phyloP scores from a whole-genome alignment of 768 basidiomycete species.

The Artomyces pyxidatus region DNA sequence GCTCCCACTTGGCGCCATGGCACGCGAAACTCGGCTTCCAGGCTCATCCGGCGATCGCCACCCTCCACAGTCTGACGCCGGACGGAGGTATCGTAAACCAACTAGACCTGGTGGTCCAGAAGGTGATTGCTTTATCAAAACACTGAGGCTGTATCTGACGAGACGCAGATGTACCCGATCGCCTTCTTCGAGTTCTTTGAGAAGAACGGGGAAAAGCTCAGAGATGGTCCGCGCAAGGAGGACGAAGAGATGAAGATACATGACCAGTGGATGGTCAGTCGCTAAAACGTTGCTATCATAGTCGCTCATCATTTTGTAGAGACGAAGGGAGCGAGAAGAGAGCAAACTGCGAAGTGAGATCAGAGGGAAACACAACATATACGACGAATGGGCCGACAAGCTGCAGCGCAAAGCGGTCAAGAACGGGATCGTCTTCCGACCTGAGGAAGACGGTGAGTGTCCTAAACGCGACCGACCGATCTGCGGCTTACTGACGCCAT shows the following conservation, averaged over 20 bases:
- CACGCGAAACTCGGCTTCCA: slow-evolving; percentile 81
- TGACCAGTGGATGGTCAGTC: slow-evolving; percentile 63
- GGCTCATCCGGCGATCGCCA: slow-evolving; percentile 56
- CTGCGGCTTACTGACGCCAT: no score
- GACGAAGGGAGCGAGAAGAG: slow-evolving; percentile 48
- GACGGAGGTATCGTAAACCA: slow-evolving; percentile 76
- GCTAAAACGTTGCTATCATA: neutral
- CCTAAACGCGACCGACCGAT: no score
- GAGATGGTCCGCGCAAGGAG: slow-evolving; percentile 59
- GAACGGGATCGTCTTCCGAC: slow-evolving; percentile 20
- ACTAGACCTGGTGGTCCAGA: slow-evolving; percentile 66
- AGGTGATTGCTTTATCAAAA: slow-evolving; percentile 31
- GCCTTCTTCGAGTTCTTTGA: slow-evolving; percentile 69
- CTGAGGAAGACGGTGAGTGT: slow-evolving; percentile 16
- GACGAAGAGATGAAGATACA: slow-evolving; percentile 56
- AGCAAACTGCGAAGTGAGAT: slow-evolving; percentile 48
- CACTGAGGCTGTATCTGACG: neutral
- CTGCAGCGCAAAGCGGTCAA: slow-evolving; percentile 49
- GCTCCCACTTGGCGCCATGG: slow-evolving; percentile 82
- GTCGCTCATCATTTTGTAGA: slow-evolving; percentile 28
- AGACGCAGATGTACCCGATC: slow-evolving; percentile 53
- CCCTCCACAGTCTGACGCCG: slow-evolving; percentile 66
- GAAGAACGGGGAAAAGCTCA: slow-evolving; percentile 37
- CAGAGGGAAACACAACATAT: slow-evolving; percentile 44
- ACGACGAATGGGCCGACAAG: slow-evolving; percentile 57